Percentiles rank a stretch among this genome's conserved stretches.
Conservation (phyloP, 176 grass and related monocot species). For the Zoysia japonica region DNA sequence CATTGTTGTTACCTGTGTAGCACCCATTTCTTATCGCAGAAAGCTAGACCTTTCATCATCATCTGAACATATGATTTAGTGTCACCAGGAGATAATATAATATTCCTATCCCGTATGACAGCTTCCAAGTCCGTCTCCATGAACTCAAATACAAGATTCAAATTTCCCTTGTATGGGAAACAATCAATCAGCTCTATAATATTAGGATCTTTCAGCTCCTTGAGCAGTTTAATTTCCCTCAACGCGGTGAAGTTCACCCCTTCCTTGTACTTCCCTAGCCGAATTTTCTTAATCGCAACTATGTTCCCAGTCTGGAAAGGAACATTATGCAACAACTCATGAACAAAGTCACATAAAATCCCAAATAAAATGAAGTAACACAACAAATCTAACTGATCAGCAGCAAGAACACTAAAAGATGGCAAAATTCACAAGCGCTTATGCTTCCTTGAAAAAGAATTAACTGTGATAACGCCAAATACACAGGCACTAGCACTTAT, state of each 20-base stretch:
- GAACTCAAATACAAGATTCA: slow-evolving; percentile 97
- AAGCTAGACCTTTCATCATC: slow-evolving; percentile 89
- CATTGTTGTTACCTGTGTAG: slow-evolving; percentile 76
- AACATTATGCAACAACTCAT: slow-evolving; percentile 8
- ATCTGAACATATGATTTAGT: slow-evolving; percentile 95
- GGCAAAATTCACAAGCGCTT: neutral
- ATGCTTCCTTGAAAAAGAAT: neutral
- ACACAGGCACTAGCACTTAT: neutral
- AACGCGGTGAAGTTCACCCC: slow-evolving; percentile 95
- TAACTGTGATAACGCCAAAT: neutral
- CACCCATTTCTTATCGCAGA: slow-evolving; percentile 97
- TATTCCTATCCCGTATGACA: slow-evolving; percentile 85
- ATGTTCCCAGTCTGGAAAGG: slow-evolving; percentile 79
- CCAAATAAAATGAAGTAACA: slow-evolving; percentile 2
- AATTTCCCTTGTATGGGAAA: slow-evolving; percentile 89
- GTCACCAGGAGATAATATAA: slow-evolving; percentile 86
- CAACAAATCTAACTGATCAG: neutral
- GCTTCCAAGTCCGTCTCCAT: slow-evolving; percentile 99
- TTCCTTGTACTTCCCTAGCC: slow-evolving; percentile 90
- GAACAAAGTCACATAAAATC: slow-evolving; percentile 9
- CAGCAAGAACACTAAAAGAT: neutral
- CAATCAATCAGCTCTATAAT: slow-evolving; percentile 93
- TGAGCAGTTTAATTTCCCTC: slow-evolving; percentile 97
- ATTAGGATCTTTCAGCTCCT: slow-evolving; percentile 91
- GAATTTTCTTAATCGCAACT: slow-evolving; percentile 93